Percentiles rank a stretch among this genome's conserved stretches.
phyloP scores from a whole-genome alignment of 441 rosid genomes.

The Erysimum cheiri region DNA sequence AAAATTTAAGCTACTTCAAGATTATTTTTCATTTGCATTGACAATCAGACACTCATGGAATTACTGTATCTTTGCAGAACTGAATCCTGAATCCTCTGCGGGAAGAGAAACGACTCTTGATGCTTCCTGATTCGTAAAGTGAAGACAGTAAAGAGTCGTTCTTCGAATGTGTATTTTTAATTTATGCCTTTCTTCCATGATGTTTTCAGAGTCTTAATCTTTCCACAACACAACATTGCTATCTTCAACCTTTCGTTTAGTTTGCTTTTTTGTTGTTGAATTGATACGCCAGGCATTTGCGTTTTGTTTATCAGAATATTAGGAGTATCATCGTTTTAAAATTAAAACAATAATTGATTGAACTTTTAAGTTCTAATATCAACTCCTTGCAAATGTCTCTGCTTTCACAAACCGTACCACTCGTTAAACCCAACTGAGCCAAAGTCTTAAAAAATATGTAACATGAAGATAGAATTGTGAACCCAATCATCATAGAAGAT shows the following conservation, averaged over 20 bases:
- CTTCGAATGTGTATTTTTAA: conserved; percentile 28
- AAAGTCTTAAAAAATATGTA: too few species aligned
- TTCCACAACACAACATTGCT: conserved; percentile 21
- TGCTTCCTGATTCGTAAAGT: conserved; percentile 24
- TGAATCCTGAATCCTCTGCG: conserved; percentile 25
- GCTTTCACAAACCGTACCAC: too few species aligned
- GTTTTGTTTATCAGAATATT: conserved; percentile 8
- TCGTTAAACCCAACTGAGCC: too few species aligned
- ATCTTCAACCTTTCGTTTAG: not conserved
- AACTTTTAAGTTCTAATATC: not conserved
- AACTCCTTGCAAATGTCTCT: not conserved
- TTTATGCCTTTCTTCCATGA: conserved; percentile 7
- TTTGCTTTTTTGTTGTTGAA: conserved; percentile 36
- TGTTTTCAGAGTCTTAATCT: conserved; percentile 21
- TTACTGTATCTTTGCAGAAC: conserved; percentile 33
- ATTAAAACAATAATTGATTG: too few species aligned
- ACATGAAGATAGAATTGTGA: too few species aligned
- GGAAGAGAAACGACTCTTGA: conserved; percentile 28
- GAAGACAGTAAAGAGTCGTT: conserved; percentile 6
- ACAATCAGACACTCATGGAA: conserved; percentile 21
- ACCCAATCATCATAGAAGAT: too few species aligned
- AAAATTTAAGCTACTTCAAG: not conserved
- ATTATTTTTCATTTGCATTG: not conserved
- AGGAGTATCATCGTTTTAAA: not conserved
- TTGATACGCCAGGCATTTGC: conserved; percentile 18